Base-by-base conservation (phyloP, 441 rosid genomes). In the Populus hybrid region DNA sequence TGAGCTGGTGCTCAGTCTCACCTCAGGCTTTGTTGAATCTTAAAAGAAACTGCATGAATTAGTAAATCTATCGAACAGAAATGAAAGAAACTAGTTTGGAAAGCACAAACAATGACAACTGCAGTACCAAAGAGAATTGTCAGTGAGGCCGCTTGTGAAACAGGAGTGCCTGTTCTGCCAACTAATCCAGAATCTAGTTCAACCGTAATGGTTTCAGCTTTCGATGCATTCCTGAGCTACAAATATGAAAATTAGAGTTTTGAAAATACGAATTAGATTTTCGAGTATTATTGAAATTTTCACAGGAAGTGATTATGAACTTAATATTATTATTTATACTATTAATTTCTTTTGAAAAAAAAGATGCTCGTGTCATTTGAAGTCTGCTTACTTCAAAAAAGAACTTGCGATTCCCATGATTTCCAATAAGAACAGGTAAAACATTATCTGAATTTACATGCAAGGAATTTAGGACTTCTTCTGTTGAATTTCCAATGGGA, bases 401-500 rank as follows among this genome's bases (percentile, higher is more conserved):
- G 83, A 87, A 89, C 32, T 85, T 81, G 75, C 87, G 87, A 76
- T 86, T 86, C 75, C 83, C 85, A 71, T 72, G 87, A 77, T 80
- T 83, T 67, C 81, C 77, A 54, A 57, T 67, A 9, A 67, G 77
- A 61, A 73, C 42, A 54, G 88, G 86, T 42, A 82, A 34, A 68
- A 86, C 46, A 64, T 67, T 72, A 46, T 87, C 87, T 1, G 83
- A 79, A 72, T 80, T 87, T 57, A 83, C 82, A 70, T 75, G 84
- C 38, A 88, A 72, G 16, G 83, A 85, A 30, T 74, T 76, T 16
- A 84, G 82, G 46, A 89, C 81, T 81, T 89, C 84, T 68, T 85
- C 82, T 63, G 92, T 84, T 72, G 92, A 84, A 79, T 89, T 89
- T 50, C 80, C 63, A 57, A 89, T 71, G 8, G 92, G 88, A 68